Conservation (phyloP, 805 yeast species). For the Zygoascus biomembranicola region DNA sequence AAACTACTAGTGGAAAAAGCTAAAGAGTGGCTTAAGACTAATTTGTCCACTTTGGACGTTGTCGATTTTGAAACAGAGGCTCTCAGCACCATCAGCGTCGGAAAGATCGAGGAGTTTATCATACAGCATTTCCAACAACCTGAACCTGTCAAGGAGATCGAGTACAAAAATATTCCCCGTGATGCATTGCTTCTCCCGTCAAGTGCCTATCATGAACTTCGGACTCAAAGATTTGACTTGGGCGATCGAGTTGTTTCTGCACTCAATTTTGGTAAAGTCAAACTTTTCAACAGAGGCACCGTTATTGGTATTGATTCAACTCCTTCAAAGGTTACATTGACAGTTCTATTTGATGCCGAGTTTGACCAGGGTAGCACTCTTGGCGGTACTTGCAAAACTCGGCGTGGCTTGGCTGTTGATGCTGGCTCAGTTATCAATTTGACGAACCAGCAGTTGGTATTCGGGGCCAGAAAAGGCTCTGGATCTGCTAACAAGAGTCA, state of each 20-base stretch:
- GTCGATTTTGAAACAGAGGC: conserved; percentile 76
- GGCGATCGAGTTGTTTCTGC: conserved; percentile 90
- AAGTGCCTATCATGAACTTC: conserved; percentile 60
- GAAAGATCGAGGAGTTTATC: conserved; percentile 56
- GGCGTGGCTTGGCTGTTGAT: conserved; percentile 78
- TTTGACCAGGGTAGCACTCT: conserved; percentile 75
- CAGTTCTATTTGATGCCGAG: conserved; percentile 76
- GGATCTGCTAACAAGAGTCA: background rate
- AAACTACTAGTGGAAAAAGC: conserved; percentile 33
- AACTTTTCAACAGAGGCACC: conserved; percentile 81
- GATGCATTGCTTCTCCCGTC: conserved; percentile 73
- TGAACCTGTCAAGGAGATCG: conserved; percentile 40
- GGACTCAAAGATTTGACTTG: conserved; percentile 65
- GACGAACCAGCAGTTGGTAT: conserved; percentile 60
- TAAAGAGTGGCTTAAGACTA: conserved; percentile 41
- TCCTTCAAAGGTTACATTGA: conserved; percentile 47
- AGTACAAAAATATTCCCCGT: conserved; percentile 74
- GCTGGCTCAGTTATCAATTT: conserved; percentile 75
- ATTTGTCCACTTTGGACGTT: conserved; percentile 17
- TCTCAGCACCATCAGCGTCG: conserved; percentile 56
- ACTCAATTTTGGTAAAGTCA: conserved; percentile 82
- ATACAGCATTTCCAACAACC: conserved; percentile 35
- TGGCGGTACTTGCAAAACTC: conserved; percentile 67
- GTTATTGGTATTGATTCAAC: conserved; percentile 65
- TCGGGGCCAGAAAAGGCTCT: background rate